Base-by-base conservation (phyloP, 1,284 basidiomycete genomes). In the Rhodotorula sp. region DNA sequence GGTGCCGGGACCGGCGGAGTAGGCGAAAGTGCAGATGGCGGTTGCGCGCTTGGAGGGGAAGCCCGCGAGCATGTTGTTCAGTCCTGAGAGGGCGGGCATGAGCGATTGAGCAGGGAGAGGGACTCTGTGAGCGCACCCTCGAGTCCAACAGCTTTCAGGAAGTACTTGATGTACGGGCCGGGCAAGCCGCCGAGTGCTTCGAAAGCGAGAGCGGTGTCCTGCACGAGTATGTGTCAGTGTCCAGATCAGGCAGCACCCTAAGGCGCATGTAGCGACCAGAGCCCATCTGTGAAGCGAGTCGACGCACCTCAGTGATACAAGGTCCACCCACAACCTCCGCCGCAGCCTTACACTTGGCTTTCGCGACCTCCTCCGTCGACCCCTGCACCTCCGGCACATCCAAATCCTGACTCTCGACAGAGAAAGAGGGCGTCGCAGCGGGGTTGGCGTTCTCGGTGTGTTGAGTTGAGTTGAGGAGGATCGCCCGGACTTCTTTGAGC, bases 91-190 rank as follows among this genome's bases (percentile, higher is more conserved):
- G 53, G 3, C 57, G 55, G 4, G 40, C 52, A 31, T 24, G 30
- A 37, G 22, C 16, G 26, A 9, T 24, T 18, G 20, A 31, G 53
- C 9, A 8, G 28, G 26, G 26, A 9, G 13, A 18, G n/a, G 26
- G 24, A 31, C 30, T 24, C 15, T 26, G 30, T 51, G 44, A 26
- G 75, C 82, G 67, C 66, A 85, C 86, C 87, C 75, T 90, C 88
- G 76, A 92, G 90, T 1, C 94, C 94, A 7, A 96, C 81, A 28
- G 84, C 85, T 60, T 84, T 84, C 76, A 95, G 81, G 80, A 97
- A 97, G 77, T 92, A 85, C 78, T 99, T 99, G 84, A 99, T 96
- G 81, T 97, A 99, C 0, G 94, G 94, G 0, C 95, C 96, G 2
- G 95, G 95, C 10, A 99, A 86, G 0, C 92, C 94, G 51, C 88